A percentile compares a stretch with the other conserved stretches of the same genome.
phyloP scores from a whole-genome alignment of 768 basidiomycete species.

The Trametes maxima region DNA sequence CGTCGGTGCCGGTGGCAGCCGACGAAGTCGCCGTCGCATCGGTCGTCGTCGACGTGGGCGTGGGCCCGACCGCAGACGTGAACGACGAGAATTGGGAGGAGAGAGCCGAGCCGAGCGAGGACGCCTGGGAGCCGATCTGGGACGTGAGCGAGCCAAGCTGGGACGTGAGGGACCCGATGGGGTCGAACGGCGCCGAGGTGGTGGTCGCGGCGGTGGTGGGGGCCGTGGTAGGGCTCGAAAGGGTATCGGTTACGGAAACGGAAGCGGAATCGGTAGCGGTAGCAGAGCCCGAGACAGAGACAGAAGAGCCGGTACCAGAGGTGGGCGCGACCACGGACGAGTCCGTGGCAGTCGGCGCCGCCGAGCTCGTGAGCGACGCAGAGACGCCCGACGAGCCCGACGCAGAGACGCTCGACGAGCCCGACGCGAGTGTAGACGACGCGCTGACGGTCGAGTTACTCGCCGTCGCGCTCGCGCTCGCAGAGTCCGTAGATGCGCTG shows the following conservation, averaged over 20 bases:
- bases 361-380: not conserved
- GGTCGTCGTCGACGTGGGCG: slow-evolving; percentile 1
- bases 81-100: slow-evolving; percentile 4
- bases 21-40: too few relatives aligned
- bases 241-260: slow-evolving; percentile 8
- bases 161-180: slow-evolving; percentile 2
- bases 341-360: not conserved
- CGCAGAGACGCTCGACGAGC: not conserved
- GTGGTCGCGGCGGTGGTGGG: slow-evolving; percentile 1
- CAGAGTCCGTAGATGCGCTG: slow-evolving; percentile 10
- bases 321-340: slow-evolving; percentile 1
- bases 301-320: slow-evolving; percentile 4
- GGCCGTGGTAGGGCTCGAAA: slow-evolving; percentile 3
- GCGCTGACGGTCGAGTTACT: not conserved
- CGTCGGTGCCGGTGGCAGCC: not conserved
- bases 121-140: not conserved
- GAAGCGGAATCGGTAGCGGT: not conserved
- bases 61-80: slow-evolving; percentile 1
- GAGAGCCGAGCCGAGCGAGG: not conserved
- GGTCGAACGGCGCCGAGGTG: slow-evolving; percentile 9
- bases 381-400: not conserved
- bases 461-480: slow-evolving; percentile 8
- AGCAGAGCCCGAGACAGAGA: not conserved
- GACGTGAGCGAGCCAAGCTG: slow-evolving; percentile 2
- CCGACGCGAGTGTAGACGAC: not conserved